Conservation (phyloP, 2,329 filamentous ascomycete genomes). For the Thelonectria olida region DNA sequence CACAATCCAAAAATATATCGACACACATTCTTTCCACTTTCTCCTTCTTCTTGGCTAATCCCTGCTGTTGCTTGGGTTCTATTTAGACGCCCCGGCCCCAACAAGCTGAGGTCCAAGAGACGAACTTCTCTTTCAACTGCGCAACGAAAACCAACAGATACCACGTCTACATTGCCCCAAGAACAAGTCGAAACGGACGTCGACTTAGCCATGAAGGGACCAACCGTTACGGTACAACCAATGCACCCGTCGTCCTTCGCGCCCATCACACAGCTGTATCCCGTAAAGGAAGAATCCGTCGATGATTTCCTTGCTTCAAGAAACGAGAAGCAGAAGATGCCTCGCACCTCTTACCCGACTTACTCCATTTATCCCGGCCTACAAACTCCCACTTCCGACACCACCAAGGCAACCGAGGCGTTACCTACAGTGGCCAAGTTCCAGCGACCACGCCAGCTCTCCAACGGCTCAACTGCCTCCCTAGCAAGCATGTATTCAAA, state of each 20-base stretch:
- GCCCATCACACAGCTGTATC: slow-evolving; percentile 29
- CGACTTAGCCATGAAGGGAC: slow-evolving; percentile 33
- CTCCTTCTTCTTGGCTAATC: slow-evolving; percentile 20
- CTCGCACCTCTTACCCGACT: slow-evolving; percentile 30
- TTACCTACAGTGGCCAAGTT: slow-evolving; percentile 33
- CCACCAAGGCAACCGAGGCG: slow-evolving; percentile 32
- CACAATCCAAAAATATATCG: background rate
- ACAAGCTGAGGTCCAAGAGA: slow-evolving; percentile 38
- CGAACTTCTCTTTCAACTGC: slow-evolving; percentile 30
- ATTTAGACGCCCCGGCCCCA: slow-evolving; percentile 35
- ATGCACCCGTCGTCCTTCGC: slow-evolving; percentile 32
- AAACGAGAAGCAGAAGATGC: slow-evolving; percentile 16
- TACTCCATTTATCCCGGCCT: slow-evolving; percentile 46
- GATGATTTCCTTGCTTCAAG: slow-evolving; percentile 26
- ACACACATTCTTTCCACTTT: background rate
- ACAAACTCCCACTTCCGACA: slow-evolving; percentile 38
- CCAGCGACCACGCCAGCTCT: slow-evolving; percentile 50
- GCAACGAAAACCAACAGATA: slow-evolving; percentile 18
- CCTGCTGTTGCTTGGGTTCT: slow-evolving; percentile 1
- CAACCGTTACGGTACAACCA: slow-evolving; percentile 33
- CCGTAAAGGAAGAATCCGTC: slow-evolving; percentile 30
- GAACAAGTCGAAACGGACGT: slow-evolving; percentile 21
- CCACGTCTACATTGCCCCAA: background rate
- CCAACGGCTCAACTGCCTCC: slow-evolving; percentile 39
- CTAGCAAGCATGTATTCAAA: slow-evolving; percentile 38